Evolutionary conservation across 1,139 yeast species (phyloP).

Genomic region (Candida gigantensis): DNA sequence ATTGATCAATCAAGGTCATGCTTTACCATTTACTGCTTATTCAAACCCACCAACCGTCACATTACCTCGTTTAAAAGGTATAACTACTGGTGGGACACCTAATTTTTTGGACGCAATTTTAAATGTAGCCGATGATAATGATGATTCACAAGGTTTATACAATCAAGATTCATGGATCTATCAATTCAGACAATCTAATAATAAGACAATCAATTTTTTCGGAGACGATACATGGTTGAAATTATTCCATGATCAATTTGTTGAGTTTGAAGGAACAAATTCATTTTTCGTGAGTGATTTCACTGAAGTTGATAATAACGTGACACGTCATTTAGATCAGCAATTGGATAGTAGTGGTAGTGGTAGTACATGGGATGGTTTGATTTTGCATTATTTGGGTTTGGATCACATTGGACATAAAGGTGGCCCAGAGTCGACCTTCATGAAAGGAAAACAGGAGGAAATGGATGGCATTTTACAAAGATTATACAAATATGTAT

Average conservation of each 20-base stretch:
- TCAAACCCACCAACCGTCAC: constrained; percentile 90
- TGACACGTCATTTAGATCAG: constrained; percentile 75
- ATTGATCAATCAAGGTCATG: constrained; percentile 65
- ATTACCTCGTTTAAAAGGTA: constrained; percentile 74
- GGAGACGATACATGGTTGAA: constrained; percentile 99
- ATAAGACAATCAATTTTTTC: constrained; percentile 66
- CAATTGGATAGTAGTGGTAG: constrained; percentile 44
- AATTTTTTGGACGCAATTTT: constrained; percentile 83
- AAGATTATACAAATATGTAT: constrained; percentile 48
- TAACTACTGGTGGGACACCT: constrained; percentile 81
- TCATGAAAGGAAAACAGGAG: constrained; percentile 76
- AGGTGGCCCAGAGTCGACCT: constrained; percentile 81
- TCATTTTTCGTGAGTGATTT: constrained; percentile 94
- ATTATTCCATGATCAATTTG: constrained; percentile 71
- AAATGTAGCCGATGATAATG: constrained; percentile 87
- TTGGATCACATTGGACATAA: constrained; percentile 97
- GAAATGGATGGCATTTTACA: constrained; percentile 80
- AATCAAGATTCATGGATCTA: constrained; percentile 86
- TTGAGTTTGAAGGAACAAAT: constrained; percentile 78
- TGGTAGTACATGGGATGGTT: constrained; percentile 67
- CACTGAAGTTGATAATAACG: constrained; percentile 90
- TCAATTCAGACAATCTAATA: constrained; percentile 54
- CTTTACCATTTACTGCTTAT: constrained; percentile 85
- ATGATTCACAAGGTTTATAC: constrained; percentile 69
- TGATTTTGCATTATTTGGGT: constrained; percentile 89